Evolutionary conservation across 495 filamentous ascomycete species (phyloP), one percentile per base, ranked within the genome.

Genomic region (Penicillium malachiteum): DNA sequence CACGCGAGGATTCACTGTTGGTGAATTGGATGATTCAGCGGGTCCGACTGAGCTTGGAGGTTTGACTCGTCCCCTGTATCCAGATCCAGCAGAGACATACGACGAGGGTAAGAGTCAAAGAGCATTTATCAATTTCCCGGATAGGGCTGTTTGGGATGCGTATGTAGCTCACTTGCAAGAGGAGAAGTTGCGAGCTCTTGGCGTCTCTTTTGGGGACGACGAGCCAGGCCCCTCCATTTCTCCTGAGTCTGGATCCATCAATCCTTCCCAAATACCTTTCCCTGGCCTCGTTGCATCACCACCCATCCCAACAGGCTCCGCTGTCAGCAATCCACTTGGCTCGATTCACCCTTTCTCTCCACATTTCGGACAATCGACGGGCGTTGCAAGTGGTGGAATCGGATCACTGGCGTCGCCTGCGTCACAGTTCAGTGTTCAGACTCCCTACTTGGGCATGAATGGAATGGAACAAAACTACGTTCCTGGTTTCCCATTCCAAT

Each of bases 121-220:
- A 13, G 86, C 80, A 60, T 74, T 73, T 48, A 86, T 97, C 48
- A 79, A 78, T 37, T 85, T 98, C 62, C 94, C 95, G 0, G 86
- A 96, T 68, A 78, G 68, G 40, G 65, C 71, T 71, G 88, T 87
- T 30, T 97, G 94, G 93, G 86, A 90, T 64, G 73, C 80, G 13
- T 96, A 97, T 71, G 88, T 93, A 32, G 78, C 87, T 45, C 80
- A 82, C 48, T 69, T 97, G 49, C 85, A 86, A 63, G 94, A 98
- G 71, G 88, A 92, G 55, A 98, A 96, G 72, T 78, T 98, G 39
- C 85, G 89, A 34, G 91, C 92, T 47, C 79, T 98, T 43, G 94
- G 94, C 42, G 94, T 97, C 2, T 88, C 81, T 14, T 78, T 87
- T 50, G 87, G 84, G 18, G 87, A 87, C 42, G 87, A 90, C 9